These are phyloP conservation scores for Stygiomarasmius scandens DNA, from an alignment of 1,284 basidiomycete species.

Conservation along the genomic window DNA sequence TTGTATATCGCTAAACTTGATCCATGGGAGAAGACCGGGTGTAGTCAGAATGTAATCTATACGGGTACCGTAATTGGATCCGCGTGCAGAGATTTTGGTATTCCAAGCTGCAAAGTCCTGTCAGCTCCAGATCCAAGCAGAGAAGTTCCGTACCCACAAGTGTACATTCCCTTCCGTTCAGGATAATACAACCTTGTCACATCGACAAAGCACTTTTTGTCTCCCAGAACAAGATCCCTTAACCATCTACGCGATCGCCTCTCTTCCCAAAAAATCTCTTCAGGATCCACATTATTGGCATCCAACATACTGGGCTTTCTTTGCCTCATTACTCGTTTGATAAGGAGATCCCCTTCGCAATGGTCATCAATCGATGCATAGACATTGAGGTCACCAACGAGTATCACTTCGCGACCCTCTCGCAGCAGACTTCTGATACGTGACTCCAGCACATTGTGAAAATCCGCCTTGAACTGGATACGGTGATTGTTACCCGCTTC, in stretches of 20 bases:
- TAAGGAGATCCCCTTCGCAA: slow-evolving; percentile 77
- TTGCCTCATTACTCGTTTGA: slow-evolving; percentile 37
- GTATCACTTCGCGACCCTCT: slow-evolving; percentile 79
- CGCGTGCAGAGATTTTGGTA: slow-evolving; percentile 86
- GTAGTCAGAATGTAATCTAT: slow-evolving; percentile 94
- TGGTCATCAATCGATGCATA: slow-evolving; percentile 88
- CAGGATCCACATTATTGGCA: slow-evolving; percentile 42
- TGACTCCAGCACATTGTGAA: slow-evolving; percentile 74
- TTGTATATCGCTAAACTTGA: slow-evolving; percentile 89
- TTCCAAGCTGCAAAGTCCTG: slow-evolving; percentile 99
- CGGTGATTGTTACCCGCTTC: slow-evolving; percentile 57
- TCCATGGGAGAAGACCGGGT: slow-evolving; percentile 86
- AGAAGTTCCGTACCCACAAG: slow-evolving; percentile 47
- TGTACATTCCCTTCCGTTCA: slow-evolving; percentile 69
- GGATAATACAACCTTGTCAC: slow-evolving; percentile 82
- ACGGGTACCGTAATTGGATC: slow-evolving; percentile 92
- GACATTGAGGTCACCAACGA: slow-evolving; percentile 91
- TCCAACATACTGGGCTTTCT: slow-evolving; percentile 25
- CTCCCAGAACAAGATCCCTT: slow-evolving; percentile 70
- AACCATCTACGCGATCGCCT: slow-evolving; percentile 82
- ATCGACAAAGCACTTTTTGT: slow-evolving; percentile 80
- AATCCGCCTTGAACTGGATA: slow-evolving; percentile 92
- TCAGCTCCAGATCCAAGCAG: too few relatives aligned
- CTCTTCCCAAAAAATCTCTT: slow-evolving; percentile 69
- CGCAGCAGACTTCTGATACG: slow-evolving; percentile 71